Base-by-base conservation (phyloP, 768 basidiomycete species). In the Hebeloma cylindrosporum region DNA sequence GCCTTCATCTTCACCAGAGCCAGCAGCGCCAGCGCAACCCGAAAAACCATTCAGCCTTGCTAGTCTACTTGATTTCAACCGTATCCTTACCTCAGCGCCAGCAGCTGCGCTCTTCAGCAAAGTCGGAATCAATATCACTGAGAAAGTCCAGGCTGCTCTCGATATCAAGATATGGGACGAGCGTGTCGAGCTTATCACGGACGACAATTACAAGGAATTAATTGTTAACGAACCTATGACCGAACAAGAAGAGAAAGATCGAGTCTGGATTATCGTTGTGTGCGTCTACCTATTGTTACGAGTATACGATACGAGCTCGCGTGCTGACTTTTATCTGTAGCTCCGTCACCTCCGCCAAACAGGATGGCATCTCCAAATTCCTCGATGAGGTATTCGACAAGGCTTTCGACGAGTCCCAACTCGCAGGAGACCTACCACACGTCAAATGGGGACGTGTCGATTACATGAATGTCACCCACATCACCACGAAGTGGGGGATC, bases 381-480 rank as follows among this genome's bases (percentile, higher is more conserved):
- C 75, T 88, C 32, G 88, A 93, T 63, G 60, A 80, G 23, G 68
- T 80, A 21, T 93, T 91, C 57, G 90, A 92, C 57, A 71, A 75
- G 8, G 77, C 90, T 2, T 89, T 73, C 61, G 87, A 91, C 61
- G 66, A 76, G 50, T 77, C 83, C 4, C 41, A 77, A 25, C 60
- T 77, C 10, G 75, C 73, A 16, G 75, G 73, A 7, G 88, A 85
- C 60, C 65, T 89, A 13, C 81, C 80, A 3, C 62, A 88, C 58
- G 77, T 93, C 45, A 82, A 78, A 45, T 94, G 85, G 78, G 93
- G 80, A 39, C 81, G 93, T 49, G 80, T 95, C 46, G 90, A 94
- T 69, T 95, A 93, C 63, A 67, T 92, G 51, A 83, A 85, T 50
- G 91, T 93, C 51, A 92, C 88, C 3, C 66, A 73, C 41, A 64